These are phyloP conservation scores for Amanita exitialis DNA, from an alignment of 768 basidiomycete genomes.

Conservation along the genomic window DNA sequence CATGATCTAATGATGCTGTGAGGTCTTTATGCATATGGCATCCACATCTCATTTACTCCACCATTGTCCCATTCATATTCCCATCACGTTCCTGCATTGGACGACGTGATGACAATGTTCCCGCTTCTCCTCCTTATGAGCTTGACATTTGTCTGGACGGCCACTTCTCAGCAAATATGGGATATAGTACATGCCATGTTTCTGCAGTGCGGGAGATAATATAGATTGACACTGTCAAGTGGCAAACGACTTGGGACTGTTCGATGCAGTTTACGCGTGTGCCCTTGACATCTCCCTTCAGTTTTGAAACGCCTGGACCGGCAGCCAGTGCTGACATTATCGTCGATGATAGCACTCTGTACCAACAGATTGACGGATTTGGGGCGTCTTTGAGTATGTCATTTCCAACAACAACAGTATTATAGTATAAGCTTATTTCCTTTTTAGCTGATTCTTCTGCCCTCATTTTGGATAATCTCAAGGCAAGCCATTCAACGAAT, in stretches of 20 bases:
- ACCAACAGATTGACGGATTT: slow-evolving; percentile 59
- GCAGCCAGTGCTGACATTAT: slow-evolving; percentile 53
- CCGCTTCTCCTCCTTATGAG: slow-evolving; percentile 1
- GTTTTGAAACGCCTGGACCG: slow-evolving; percentile 47
- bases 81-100: too few relatives aligned
- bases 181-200: not conserved
- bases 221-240: slow-evolving; percentile 25
- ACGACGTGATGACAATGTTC: not conserved
- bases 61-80: too few relatives aligned
- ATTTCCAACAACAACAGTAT: not conserved
- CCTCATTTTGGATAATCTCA: slow-evolving; percentile 46
- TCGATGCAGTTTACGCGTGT: slow-evolving; percentile 42
- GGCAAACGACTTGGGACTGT: slow-evolving; percentile 50
- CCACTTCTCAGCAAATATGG: not conserved
- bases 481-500: slow-evolving; percentile 28
- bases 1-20: too few relatives aligned
- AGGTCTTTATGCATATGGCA: too few relatives aligned
- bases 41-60: too few relatives aligned
- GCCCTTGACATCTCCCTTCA: slow-evolving; percentile 37
- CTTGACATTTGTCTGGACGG: not conserved
- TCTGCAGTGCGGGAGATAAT: not conserved
- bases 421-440: not conserved
- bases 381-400: slow-evolving; percentile 52
- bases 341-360: slow-evolving; percentile 41
- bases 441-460: slow-evolving; percentile 63